phyloP scores from a whole-genome alignment of 495 filamentous ascomycete species.

The Aspergillus heteromorphus region DNA sequence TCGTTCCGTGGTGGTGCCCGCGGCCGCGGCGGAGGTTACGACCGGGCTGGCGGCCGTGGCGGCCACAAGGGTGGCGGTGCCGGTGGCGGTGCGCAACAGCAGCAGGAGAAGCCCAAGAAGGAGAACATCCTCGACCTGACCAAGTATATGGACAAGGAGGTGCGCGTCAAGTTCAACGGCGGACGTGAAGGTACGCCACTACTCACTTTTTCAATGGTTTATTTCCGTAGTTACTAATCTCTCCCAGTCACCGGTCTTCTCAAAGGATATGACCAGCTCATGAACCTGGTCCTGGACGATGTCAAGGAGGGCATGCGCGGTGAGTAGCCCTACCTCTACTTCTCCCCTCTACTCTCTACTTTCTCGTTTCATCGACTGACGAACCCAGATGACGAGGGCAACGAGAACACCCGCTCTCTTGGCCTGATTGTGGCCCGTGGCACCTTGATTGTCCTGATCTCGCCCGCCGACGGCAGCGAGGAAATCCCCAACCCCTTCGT shows the following conservation, averaged over 20 bases:
- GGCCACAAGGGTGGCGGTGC: constrained; percentile 46
- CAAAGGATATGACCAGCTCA: constrained; percentile 93
- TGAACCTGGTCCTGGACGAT: constrained; percentile 96
- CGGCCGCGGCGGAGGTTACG: constrained; percentile 37
- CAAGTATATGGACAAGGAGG: constrained; percentile 94
- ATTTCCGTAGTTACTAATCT: constrained; percentile 3
- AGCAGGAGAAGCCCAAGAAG: constrained; percentile 82
- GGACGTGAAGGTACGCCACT: constrained; percentile 72
- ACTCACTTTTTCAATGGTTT: constrained; percentile 7
- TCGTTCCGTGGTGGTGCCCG: constrained; percentile 54
- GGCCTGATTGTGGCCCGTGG: constrained; percentile 90
- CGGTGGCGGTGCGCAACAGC: constrained; percentile 40
- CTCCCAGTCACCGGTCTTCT: constrained; percentile 72
- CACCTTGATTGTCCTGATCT: constrained; percentile 86
- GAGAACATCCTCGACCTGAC: constrained; percentile 93
- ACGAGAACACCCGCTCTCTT: constrained; percentile 73
- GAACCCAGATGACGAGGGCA: constrained; percentile 75
- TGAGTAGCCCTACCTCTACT: constrained; percentile 40
- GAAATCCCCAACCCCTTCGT: constrained; percentile 93
- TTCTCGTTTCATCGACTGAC: neutral
- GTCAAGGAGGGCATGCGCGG: constrained; percentile 85
- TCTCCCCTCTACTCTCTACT: constrained; percentile 6
- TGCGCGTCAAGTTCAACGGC: constrained; percentile 93
- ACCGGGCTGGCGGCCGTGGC: constrained; percentile 37
- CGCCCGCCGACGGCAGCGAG: constrained; percentile 88